These are phyloP conservation scores for Ormosia semicastrata DNA, from an alignment of 306 rosid genomes.

Conservation along the genomic window DNA sequence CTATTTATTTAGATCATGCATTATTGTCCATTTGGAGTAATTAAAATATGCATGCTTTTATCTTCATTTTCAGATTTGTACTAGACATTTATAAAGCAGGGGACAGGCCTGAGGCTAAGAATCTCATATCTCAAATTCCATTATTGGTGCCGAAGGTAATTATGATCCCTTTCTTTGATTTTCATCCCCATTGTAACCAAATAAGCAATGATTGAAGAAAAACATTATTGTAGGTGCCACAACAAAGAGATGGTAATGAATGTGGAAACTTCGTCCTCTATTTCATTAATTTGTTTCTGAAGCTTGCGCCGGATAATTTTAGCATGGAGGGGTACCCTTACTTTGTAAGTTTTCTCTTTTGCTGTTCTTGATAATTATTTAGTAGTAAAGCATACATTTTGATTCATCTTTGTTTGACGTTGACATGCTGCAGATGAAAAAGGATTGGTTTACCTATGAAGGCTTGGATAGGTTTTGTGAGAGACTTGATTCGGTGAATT, in stretches of 20 bases:
- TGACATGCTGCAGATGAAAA: slow-evolving; percentile 63
- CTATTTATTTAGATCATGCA: not conserved
- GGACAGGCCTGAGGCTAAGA: slow-evolving; percentile 47
- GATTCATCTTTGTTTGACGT: slow-evolving; percentile 20
- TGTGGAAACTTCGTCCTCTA: slow-evolving; percentile 78
- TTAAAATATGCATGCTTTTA: slow-evolving; percentile 13
- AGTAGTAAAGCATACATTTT: not conserved
- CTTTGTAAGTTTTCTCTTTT: slow-evolving; percentile 55
- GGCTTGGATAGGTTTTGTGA: slow-evolving; percentile 48
- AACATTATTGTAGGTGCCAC: slow-evolving; percentile 63
- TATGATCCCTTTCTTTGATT: not conserved
- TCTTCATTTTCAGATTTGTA: slow-evolving; percentile 55
- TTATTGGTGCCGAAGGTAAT: slow-evolving; percentile 60
- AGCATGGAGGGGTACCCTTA: slow-evolving; percentile 58
- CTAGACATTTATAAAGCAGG: slow-evolving; percentile 53
- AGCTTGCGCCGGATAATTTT: slow-evolving; percentile 59
- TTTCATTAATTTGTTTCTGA: slow-evolving; percentile 64
- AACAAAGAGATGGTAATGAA: slow-evolving; percentile 66
- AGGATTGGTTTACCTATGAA: slow-evolving; percentile 59
- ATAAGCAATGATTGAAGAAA: not conserved
- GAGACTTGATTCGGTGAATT: slow-evolving; percentile 23
- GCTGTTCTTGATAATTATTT: not conserved
- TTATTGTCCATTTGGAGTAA: not conserved
- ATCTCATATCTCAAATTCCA: slow-evolving; percentile 46
- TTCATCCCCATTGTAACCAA: not conserved